Evolutionary conservation across 768 basidiomycete species (phyloP), one percentile per base, ranked within the genome.

Genomic region (Cystofilobasidium macerans): DNA sequence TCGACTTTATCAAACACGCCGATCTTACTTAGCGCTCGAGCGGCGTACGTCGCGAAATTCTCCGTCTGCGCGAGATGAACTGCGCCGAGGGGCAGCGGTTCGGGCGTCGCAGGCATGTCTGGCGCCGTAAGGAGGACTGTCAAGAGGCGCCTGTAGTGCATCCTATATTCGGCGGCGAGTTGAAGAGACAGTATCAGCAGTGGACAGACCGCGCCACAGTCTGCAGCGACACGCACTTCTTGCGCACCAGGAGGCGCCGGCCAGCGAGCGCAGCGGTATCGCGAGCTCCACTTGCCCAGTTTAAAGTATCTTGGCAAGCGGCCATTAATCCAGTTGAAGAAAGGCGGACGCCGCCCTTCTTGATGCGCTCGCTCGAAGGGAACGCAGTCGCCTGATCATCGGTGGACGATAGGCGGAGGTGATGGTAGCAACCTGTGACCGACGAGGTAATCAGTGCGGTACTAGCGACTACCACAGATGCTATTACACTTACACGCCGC

Each of bases 371-470:
- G 36, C 58, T 60, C 11, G 58, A n/a, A 14, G 58, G 58, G 43
- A 60, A 60, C 7, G 3, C 12, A 3, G 38, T 7, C 1, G 20
- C 35, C 1, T 28, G 38, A 18, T 6, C 11, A 26, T 22, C 35
- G 12, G 20, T 7, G 18, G 58, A 42, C 26, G 1, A n/a, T 7
- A 8, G n/a, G 3, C 58, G 58, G 14, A 60, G 38, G 38, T 60
- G 58, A 24, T 60, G 42, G 58, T 42, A 60, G 38, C 58, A 60
- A n/a, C 58, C 58, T 60, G 26, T 26, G 14, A 36, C 4, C 24
- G 22, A 40, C 18, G 26, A 38, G 24, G 16, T 22, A 20, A n/a
- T 9, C 4, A 9, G 36, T 9, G 8, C 26, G 36, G 35, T 24
- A 16, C 2, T 4, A 18, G 22, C 3, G n/a, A 18, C 35, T 58